Base-by-base conservation (phyloP, 1,284 basidiomycete species). In the Hemileia vastatrix region DNA sequence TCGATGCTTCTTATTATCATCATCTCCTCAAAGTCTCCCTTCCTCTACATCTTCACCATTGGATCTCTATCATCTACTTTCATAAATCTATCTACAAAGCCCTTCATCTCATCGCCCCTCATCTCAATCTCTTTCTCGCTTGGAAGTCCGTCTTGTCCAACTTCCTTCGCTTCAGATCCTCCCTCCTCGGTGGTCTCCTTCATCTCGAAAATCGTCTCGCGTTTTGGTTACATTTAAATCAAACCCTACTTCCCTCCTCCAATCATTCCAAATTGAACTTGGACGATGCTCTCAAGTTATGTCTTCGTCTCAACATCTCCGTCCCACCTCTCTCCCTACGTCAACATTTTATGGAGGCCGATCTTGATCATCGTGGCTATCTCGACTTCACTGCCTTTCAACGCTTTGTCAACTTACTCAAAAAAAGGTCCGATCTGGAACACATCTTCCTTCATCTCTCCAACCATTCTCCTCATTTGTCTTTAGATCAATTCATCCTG, bases 351-450 rank as follows among this genome's bases (percentile, higher is more conserved):
- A 1, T 31, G 84, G 81, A 83, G 78, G 86, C 87, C 1, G 90
- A 93, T 72, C 75, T 75, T 3, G 78, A 82, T 47, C 77, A 81
- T n/a, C 80, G 81, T 1, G 83, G 83, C 2, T 87, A 80, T 65
- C 83, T 98, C 44, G 85, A 92, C 75, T 91, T 93, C 72, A 73
- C 81, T 1, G 86, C 87, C 65, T 97, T 97, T 73, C 86, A 87
- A 66, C 79, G 79, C 13, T 92, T 97, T 66, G 88, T 96, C 67
- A 87, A 86, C 72, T 78, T 87, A 5, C 80, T 95, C 57, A 94
- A 94, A 73, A 80, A 82, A 1, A 82, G 93, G 19, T 84, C 86
- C 0, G 94, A 97, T 67, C 77, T 97, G 1, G 84, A 87, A 56
- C 71, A 78, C 1, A 73, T 78, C 57, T 76, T 76, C 63, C 55